Percentiles rank a stretch among this genome's conserved stretches.
These are phyloP conservation scores for Cyclotella baltica DNA, from an alignment of 108 stramenopile species.

Conservation along the genomic window DNA sequence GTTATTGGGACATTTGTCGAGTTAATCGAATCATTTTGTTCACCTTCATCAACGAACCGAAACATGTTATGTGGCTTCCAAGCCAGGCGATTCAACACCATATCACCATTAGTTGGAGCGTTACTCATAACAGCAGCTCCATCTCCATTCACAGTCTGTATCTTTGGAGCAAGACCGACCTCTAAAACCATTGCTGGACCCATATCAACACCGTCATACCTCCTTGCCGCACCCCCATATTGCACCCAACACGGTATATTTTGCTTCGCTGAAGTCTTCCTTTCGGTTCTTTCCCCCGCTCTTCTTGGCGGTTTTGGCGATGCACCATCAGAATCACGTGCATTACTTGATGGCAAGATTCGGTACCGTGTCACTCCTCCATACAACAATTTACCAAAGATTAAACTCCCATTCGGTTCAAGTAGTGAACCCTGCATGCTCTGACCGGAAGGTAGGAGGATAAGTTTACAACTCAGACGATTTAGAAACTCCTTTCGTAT, in stretches of 20 bases:
- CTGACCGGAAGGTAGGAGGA: conserved; percentile 69
- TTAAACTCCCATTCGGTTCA: conserved; percentile 63
- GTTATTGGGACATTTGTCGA: neutral
- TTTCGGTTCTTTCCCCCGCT: conserved; percentile 62
- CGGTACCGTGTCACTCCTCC: conserved; percentile 80
- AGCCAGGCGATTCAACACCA: conserved; percentile 39
- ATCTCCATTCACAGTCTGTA: conserved; percentile 4
- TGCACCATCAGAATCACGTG: neutral
- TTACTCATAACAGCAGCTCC: neutral
- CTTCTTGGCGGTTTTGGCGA: conserved; percentile 38
- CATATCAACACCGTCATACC: conserved; percentile 77
- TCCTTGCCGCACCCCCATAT: conserved; percentile 17
- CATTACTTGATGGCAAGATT: conserved; percentile 39
- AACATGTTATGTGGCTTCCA: conserved; percentile 69
- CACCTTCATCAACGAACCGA: conserved; percentile 24
- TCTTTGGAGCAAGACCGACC: conserved; percentile 49
- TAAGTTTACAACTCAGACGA: conserved; percentile 63
- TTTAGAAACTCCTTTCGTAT: conserved; percentile 54
- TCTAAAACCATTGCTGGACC: conserved; percentile 75
- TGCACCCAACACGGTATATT: conserved; percentile 21
- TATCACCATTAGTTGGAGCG: conserved; percentile 22
- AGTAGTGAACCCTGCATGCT: conserved; percentile 36
- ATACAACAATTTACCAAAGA: conserved; percentile 84
- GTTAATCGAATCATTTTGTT: neutral
- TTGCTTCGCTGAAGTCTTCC: conserved; percentile 40